These are phyloP conservation scores for Monosporascus sp. DNA, from an alignment of 2,329 filamentous ascomycete species.

Conservation along the genomic window DNA sequence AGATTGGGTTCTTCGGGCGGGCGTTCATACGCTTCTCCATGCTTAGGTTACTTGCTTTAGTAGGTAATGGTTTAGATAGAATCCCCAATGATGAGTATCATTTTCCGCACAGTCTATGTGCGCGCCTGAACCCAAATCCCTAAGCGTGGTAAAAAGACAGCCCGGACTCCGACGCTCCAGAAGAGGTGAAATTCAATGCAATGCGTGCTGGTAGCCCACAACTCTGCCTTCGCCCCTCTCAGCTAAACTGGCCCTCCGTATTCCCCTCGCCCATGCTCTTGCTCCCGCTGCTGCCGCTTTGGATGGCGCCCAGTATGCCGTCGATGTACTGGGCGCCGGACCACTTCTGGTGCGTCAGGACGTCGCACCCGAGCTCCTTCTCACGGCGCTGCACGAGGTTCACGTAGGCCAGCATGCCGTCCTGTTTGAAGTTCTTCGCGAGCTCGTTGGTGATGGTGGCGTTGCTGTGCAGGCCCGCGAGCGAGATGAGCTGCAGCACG, in stretches of 20 bases:
- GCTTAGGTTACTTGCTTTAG: neutral
- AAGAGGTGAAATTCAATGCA: neutral
- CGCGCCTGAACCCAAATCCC: neutral
- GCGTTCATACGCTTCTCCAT: too few species aligned
- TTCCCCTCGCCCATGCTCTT: constrained; percentile 95
- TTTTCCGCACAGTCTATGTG: neutral
- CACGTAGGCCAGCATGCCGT: constrained; percentile 98
- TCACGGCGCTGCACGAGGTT: constrained; percentile 83
- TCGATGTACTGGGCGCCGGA: constrained; percentile 69
- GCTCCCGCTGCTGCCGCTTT: constrained; percentile 82
- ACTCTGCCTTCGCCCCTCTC: neutral
- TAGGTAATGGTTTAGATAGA: neutral
- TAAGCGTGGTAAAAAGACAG: neutral
- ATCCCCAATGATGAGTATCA: too few species aligned
- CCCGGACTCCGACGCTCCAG: neutral
- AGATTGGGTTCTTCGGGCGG: too few species aligned
- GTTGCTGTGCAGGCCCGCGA: constrained; percentile 62
- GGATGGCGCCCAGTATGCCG: constrained; percentile 82
- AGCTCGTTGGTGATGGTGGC: constrained; percentile 67
- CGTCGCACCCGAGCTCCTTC: constrained; percentile 85
- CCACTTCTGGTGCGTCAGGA: constrained; percentile 94
- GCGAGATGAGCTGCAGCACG: constrained; percentile 61
- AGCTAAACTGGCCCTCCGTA: constrained; percentile 66
- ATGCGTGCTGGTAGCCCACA: neutral
- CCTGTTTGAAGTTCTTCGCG: constrained; percentile 73